These are phyloP conservation scores for Xenosphaeropsis pyriputrescens DNA, from an alignment of 2,329 filamentous ascomycete genomes.

Conservation along the genomic window DNA sequence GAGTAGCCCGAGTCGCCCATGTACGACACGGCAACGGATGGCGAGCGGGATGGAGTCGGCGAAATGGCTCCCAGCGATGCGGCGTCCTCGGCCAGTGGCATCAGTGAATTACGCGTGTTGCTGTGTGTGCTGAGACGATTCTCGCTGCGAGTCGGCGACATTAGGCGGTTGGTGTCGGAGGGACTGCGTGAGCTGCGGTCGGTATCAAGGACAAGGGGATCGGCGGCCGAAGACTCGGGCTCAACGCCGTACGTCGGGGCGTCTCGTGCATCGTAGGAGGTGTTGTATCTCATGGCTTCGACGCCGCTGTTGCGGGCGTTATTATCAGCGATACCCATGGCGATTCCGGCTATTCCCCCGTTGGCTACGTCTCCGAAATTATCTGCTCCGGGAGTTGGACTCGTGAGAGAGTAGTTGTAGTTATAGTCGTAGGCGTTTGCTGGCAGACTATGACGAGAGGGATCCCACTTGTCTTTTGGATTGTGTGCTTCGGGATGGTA, in stretches of 20 bases:
- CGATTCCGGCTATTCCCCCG: slow-evolving; percentile 54
- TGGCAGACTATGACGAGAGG: too few species aligned
- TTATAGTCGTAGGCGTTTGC: too few species aligned
- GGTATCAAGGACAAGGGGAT: too few species aligned
- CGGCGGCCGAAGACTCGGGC: not conserved
- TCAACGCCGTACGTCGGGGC: not conserved
- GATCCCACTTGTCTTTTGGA: too few species aligned
- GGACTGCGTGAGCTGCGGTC: too few species aligned
- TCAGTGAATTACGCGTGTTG: slow-evolving; percentile 11
- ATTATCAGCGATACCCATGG: slow-evolving; percentile 48
- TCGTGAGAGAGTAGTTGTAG: too few species aligned
- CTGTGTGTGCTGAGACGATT: not conserved
- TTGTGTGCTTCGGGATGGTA: too few species aligned
- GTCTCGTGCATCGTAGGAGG: not conserved
- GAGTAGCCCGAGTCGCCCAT: slow-evolving; percentile 11
- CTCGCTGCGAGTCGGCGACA: too few species aligned
- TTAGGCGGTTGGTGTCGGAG: too few species aligned
- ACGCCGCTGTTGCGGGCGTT: slow-evolving; percentile 29
- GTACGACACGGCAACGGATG: slow-evolving; percentile 9
- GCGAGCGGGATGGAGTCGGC: slow-evolving; percentile 12
- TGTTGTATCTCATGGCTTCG: not conserved
- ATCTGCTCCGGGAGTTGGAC: slow-evolving; percentile 45
- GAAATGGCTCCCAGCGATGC: slow-evolving; percentile 14
- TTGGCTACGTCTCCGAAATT: slow-evolving; percentile 48
- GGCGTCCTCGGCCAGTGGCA: slow-evolving; percentile 14